A percentile compares a stretch with the other conserved stretches of the same genome.
Conservation (phyloP, 129 eudicot species). For the Gnaphalium uliginosum region DNA sequence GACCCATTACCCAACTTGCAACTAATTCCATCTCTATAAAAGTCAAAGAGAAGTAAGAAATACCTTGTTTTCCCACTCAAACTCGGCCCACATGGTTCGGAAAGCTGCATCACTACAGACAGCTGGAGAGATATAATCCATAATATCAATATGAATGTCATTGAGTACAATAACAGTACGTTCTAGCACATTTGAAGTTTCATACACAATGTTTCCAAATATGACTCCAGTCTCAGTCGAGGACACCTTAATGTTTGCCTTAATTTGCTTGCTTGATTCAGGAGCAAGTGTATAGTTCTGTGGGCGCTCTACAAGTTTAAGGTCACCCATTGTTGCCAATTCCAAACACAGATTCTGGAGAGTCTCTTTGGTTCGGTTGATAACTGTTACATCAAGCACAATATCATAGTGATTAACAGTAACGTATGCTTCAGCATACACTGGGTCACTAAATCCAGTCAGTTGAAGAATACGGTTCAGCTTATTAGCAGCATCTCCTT, state of each 20-base stretch:
- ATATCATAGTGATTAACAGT: constrained; percentile 97
- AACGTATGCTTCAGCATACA: constrained; percentile 95
- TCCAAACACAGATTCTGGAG: constrained; percentile 93
- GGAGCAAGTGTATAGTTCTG: constrained; percentile 97
- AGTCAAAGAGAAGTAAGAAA: constrained; percentile 5
- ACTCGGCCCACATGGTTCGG: constrained; percentile 98
- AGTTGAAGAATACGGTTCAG: constrained; percentile 92
- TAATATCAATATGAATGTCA: constrained; percentile 95
- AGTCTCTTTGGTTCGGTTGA: constrained; percentile 92
- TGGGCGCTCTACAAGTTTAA: constrained; percentile 96
- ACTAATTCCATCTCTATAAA: neutral
- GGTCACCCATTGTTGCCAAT: constrained; percentile 99
- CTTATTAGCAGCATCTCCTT: constrained; percentile 85
- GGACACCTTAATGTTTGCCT: constrained; percentile 95
- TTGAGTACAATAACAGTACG: constrained; percentile 88
- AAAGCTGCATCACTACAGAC: constrained; percentile 90
- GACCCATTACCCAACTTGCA: neutral
- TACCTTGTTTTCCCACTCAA: constrained; percentile 99
- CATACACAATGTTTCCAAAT: constrained; percentile 92
- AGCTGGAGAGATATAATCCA: constrained; percentile 98
- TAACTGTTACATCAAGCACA: constrained; percentile 92
- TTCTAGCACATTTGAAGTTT: constrained; percentile 86
- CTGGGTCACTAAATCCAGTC: constrained; percentile 97
- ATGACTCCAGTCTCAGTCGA: constrained; percentile 98
- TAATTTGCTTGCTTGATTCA: constrained; percentile 91